Evolutionary conservation across 2,329 filamentous ascomycete species (phyloP).

Genomic region (Cadophora malorum): DNA sequence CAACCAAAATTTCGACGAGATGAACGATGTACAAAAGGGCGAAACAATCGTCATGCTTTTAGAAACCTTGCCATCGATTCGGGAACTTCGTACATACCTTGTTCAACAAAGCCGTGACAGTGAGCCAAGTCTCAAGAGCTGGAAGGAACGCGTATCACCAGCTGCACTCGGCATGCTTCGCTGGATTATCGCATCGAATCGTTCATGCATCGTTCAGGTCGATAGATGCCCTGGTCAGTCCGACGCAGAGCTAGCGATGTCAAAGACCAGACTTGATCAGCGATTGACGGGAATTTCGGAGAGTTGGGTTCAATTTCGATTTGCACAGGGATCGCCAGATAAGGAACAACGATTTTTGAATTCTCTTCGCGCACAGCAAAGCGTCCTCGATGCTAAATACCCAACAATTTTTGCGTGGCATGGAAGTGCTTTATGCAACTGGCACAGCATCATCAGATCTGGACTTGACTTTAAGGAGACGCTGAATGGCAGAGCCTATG

Average conservation of each 20-base stretch:
- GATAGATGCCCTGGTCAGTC: slow-evolving; percentile 50
- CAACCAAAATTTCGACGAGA: slow-evolving; percentile 62
- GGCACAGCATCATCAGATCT: slow-evolving; percentile 88
- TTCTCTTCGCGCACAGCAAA: slow-evolving; percentile 58
- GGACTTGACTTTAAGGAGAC: slow-evolving; percentile 75
- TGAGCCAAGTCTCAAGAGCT: slow-evolving; percentile 51
- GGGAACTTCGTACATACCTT: slow-evolving; percentile 60
- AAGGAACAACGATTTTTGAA: slow-evolving; percentile 79
- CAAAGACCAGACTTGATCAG: slow-evolving; percentile 42
- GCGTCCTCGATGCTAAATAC: slow-evolving; percentile 48
- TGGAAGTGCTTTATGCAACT: slow-evolving; percentile 77
- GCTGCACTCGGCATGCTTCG: slow-evolving; percentile 73
- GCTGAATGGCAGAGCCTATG: slow-evolving; percentile 71
- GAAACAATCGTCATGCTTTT: slow-evolving; percentile 59
- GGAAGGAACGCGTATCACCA: slow-evolving; percentile 66
- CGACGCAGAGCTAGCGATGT: slow-evolving; percentile 33
- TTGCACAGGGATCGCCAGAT: slow-evolving; percentile 87
- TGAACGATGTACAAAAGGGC: slow-evolving; percentile 54
- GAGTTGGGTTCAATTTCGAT: slow-evolving; percentile 80
- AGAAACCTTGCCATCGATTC: slow-evolving; percentile 65
- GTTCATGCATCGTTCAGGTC: slow-evolving; percentile 84
- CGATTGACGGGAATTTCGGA: slow-evolving; percentile 64
- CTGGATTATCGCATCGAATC: slow-evolving; percentile 91
- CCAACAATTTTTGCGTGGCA: slow-evolving; percentile 89
- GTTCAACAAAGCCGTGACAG: slow-evolving; percentile 39